phyloP scores from a whole-genome alignment of 495 filamentous ascomycete genomes.

The Lichenothelia convexa region DNA sequence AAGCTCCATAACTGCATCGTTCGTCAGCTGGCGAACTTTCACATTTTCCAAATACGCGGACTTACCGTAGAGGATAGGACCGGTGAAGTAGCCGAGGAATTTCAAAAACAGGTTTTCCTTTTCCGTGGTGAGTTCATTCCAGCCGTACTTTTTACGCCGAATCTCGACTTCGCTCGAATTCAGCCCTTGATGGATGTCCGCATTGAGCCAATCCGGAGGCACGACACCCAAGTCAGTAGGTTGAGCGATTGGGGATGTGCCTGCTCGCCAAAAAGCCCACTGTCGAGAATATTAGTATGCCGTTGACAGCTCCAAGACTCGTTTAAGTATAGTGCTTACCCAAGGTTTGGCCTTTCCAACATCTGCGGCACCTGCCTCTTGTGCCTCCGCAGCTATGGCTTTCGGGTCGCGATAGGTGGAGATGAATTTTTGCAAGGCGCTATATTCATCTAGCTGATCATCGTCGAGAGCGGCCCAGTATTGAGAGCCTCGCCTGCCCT shows the following conservation, averaged over 20 bases:
- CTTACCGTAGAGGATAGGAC: slow-evolving; percentile 71
- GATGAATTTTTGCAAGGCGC: slow-evolving; percentile 21
- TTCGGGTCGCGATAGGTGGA: slow-evolving; percentile 21
- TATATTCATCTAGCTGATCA: slow-evolving; percentile 21
- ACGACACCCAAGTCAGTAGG: slow-evolving; percentile 23
- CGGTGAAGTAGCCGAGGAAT: slow-evolving; percentile 63
- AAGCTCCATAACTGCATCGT: slow-evolving; percentile 58
- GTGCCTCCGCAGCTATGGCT: slow-evolving; percentile 2
- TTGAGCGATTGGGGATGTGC: slow-evolving; percentile 10
- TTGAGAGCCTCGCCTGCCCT: background rate
- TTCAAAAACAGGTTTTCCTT: slow-evolving; percentile 62
- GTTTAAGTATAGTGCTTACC: too few relatives aligned
- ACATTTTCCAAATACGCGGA: slow-evolving; percentile 3
- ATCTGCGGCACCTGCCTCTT: slow-evolving; percentile 2
- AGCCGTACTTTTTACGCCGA: slow-evolving; percentile 49
- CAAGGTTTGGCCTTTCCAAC: slow-evolving; percentile 8
- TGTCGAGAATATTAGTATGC: background rate
- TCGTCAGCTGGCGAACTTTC: background rate
- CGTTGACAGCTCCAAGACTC: slow-evolving; percentile 1
- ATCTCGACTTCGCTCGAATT: slow-evolving; percentile 37
- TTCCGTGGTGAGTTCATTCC: slow-evolving; percentile 58
- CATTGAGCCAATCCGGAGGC: slow-evolving; percentile 55
- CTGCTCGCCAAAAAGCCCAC: slow-evolving; percentile 35
- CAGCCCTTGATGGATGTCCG: slow-evolving; percentile 49
- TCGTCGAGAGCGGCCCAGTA: slow-evolving; percentile 11